These are phyloP conservation scores for Trichoderma harzianum DNA, from an alignment of 2,329 filamentous ascomycete genomes.

Conservation along the genomic window DNA sequence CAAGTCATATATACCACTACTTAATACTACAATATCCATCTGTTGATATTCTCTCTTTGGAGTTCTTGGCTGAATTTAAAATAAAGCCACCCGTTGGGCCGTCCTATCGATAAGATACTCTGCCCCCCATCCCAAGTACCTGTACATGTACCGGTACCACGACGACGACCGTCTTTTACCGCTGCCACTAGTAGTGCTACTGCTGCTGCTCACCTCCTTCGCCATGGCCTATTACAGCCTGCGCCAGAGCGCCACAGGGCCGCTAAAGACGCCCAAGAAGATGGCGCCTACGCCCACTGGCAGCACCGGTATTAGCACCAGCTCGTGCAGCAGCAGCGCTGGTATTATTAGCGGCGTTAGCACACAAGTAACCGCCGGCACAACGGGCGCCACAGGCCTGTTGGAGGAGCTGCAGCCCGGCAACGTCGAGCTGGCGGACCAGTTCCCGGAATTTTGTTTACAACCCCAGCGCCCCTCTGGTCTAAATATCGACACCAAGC, in stretches of 20 bases:
- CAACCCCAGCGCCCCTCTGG: constrained; percentile 9
- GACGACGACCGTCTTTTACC: constrained; percentile 5
- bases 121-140: background rate
- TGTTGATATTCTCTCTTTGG: background rate
- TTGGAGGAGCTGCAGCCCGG: constrained; percentile 16
- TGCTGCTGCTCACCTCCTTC: background rate
- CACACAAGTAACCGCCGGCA: background rate
- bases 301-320: background rate
- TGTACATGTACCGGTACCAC: constrained; percentile 13
- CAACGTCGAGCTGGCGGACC: constrained; percentile 16
- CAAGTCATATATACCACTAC: background rate
- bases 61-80: background rate
- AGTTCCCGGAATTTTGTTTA: constrained; percentile 19
- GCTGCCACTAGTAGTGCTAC: constrained; percentile 5
- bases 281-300: constrained; percentile 2
- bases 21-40: background rate
- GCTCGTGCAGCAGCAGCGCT: background rate
- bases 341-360: background rate
- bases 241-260: constrained; percentile 1
- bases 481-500: background rate
- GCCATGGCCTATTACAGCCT: constrained; percentile 15
- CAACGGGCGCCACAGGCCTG: background rate
- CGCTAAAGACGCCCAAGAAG: constrained; percentile 16
- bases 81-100: background rate
- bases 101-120: constrained; percentile 9